Base-by-base conservation (phyloP, 2,329 filamentous ascomycete genomes). In the Alternaria solani region DNA sequence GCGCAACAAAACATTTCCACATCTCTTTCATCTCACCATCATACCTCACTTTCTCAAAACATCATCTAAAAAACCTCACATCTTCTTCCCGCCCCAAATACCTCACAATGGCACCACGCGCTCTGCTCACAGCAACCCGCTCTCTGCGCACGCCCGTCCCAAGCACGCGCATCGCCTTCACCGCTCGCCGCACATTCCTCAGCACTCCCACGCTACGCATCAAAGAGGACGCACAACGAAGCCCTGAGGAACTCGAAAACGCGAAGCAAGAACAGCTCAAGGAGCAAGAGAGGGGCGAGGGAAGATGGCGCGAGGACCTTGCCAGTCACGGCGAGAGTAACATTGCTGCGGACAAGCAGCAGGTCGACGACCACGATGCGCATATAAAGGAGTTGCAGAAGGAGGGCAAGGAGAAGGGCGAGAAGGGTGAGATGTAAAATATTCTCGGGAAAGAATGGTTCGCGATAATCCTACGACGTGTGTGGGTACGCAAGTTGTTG, bases 351-450 rank as follows among this genome's bases (percentile, higher is more conserved):
- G 81, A 83, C 55, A 73, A 70, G 53, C 70, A 82, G 61, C 60
- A 81, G 34, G 78, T 82, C n/a, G 39, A 74, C 14, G 76, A 82
- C 58, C 80, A 82, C 55, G 75, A 74, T 12, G 61, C 74, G 46
- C 80, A 82, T 59, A 82, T 83, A 59, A 71, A 78, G 65, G 74
- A 82, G 18, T 58, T 83, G 63, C 81, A 83, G 67, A 72, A 82
- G 69, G 69, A 82, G 71, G 80, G 77, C 3, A 76, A 75, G 60
- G 66, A 77, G 62, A 75, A 81, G 72, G 73, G 75, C 5, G 74
- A 83, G 69, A 74, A 80, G 64, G 79, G 74, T 11, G 60, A 75
- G 38, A 48, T 76, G 39, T 70, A 56, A 51, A 26, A n/a, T 25
- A 5, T 16, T 7, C 6, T 14, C 2, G 4, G 6, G 47, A 32